Percentiles rank a stretch among this genome's conserved stretches.
phyloP scores from a whole-genome alignment of 2,329 filamentous ascomycete genomes.

The Alternaria viburni region DNA sequence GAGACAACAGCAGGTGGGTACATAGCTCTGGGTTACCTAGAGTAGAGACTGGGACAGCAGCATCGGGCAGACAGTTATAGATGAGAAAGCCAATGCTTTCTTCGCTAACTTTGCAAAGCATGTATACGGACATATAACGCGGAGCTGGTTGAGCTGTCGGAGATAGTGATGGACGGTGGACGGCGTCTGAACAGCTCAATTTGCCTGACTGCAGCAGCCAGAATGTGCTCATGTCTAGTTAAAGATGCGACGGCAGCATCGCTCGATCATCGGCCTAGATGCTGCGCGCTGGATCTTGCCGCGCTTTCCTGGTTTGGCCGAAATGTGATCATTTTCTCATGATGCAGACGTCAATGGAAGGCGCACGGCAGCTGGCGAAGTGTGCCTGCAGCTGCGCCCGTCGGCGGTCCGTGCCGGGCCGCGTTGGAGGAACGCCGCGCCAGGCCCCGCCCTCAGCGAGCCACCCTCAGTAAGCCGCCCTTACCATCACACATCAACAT shows the following conservation, averaged over 20 bases:
- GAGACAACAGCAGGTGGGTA: not conserved
- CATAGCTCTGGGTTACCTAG: not conserved
- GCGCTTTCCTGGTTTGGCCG: not conserved
- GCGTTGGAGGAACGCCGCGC: not conserved
- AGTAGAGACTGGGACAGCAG: not conserved
- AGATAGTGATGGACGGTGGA: no score
- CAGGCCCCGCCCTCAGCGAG: not conserved
- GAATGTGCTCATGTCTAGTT: not conserved
- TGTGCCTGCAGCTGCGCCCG: not conserved
- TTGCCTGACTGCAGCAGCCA: no score
- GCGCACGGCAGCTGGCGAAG: not conserved
- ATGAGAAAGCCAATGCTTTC: not conserved
- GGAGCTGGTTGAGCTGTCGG: not conserved
- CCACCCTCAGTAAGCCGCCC: not conserved
- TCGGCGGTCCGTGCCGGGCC: not conserved
- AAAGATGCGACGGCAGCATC: not conserved
- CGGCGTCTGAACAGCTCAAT: no score
- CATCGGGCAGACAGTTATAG: not conserved
- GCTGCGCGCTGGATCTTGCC: not conserved
- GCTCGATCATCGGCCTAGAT: not conserved
- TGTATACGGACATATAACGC: not conserved
- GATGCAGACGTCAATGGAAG: not conserved
- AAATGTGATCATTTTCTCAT: not conserved
- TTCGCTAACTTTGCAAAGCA: not conserved
- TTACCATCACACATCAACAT: no score